phyloP scores from a whole-genome alignment of 2,329 filamentous ascomycete genomes.

The Neonectria faginata region DNA sequence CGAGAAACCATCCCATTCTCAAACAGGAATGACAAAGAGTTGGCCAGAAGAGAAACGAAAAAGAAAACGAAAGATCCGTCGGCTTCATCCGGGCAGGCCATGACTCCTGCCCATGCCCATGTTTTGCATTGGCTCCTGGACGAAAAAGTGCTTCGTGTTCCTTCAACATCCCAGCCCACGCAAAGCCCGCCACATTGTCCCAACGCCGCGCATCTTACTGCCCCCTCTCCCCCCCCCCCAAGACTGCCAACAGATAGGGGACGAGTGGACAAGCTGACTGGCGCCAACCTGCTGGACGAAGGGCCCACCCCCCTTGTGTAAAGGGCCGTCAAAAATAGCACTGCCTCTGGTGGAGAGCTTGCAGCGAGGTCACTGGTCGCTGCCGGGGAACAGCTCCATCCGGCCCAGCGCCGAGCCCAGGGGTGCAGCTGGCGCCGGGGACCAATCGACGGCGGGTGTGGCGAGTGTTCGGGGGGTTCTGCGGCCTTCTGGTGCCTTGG shows the following conservation, averaged over 20 bases:
- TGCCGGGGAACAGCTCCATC: constrained; percentile 1
- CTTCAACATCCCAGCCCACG: constrained; percentile 1
- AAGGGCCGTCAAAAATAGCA: constrained; percentile 11
- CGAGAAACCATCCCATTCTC: background rate
- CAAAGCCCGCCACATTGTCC: constrained; percentile 1
- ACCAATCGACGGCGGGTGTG: constrained; percentile 6
- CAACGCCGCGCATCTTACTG: constrained; percentile 2
- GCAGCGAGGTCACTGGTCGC: background rate
- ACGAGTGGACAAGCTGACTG: background rate
- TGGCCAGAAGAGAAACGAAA: background rate
- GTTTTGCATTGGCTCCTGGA: constrained; percentile 5
- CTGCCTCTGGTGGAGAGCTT: background rate
- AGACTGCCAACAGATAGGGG: background rate
- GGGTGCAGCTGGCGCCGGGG: background rate
- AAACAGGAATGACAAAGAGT: constrained; percentile 2
- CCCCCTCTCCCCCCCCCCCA: no score
- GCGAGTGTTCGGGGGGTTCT: constrained; percentile 4
- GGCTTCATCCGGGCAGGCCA: constrained; percentile 2
- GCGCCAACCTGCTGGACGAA: background rate
- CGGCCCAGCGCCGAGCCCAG: constrained; percentile 2
- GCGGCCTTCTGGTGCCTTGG: background rate
- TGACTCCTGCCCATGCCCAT: background rate
- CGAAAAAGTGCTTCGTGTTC: constrained; percentile 12
- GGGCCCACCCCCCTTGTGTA: background rate
- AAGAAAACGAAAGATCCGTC: background rate